These are phyloP conservation scores for Talaromyces wortmannii DNA, from an alignment of 495 filamentous ascomycete species.

Conservation along the genomic window DNA sequence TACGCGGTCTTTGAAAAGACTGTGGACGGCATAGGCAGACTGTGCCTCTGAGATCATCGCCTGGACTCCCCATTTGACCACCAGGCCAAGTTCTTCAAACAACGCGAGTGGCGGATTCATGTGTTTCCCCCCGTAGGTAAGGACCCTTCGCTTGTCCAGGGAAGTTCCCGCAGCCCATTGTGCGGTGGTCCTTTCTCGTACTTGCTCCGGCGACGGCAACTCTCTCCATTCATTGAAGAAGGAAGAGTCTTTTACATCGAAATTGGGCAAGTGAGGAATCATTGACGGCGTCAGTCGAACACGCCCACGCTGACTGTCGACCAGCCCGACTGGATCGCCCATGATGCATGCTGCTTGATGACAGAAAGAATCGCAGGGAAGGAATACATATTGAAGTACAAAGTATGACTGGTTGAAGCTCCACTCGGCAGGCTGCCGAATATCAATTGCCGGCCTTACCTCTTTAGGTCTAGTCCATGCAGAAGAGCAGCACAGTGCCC, in stretches of 20 bases:
- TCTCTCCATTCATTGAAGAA: constrained; percentile 11
- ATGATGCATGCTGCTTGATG: too few relatives aligned
- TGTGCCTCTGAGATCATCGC: constrained; percentile 21
- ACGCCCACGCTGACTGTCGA: not conserved
- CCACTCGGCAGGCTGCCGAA: too few relatives aligned
- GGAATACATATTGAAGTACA: too few relatives aligned
- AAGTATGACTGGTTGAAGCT: too few relatives aligned
- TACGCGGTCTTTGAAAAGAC: constrained; percentile 12
- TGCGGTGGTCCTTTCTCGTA: constrained; percentile 7
- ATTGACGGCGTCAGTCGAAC: constrained; percentile 9
- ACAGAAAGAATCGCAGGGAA: too few relatives aligned
- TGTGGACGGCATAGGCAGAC: constrained; percentile 15
- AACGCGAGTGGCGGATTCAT: constrained; percentile 19
- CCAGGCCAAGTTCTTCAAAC: constrained; percentile 30
- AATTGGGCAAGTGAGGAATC: constrained; percentile 10
- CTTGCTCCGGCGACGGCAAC: constrained; percentile 14
- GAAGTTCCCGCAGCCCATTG: constrained; percentile 9
- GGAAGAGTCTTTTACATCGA: constrained; percentile 11
- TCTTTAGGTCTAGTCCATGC: too few relatives aligned
- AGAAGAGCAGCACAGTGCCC: too few relatives aligned
- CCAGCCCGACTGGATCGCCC: too few relatives aligned
- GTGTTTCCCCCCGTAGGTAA: not conserved
- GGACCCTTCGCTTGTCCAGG: constrained; percentile 7
- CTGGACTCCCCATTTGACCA: constrained; percentile 34
- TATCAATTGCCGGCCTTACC: too few relatives aligned